Base-by-base conservation (phyloP, 176 grass and related monocot genomes). In the Lolium rigidum region DNA sequence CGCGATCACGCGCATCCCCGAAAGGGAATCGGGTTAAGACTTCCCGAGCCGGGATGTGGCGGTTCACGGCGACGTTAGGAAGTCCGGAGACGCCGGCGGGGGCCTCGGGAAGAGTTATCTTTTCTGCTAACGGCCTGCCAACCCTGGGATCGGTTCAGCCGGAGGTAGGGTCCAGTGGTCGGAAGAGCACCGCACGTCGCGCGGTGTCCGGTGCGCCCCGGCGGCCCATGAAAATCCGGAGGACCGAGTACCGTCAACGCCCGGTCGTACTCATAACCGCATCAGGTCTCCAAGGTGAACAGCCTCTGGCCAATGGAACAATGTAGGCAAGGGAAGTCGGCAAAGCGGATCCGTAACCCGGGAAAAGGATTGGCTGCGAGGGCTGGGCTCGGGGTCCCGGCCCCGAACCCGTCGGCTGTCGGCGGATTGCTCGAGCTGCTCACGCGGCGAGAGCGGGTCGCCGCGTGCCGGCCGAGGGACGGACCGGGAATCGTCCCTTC, bases 241-340 rank as follows among this genome's bases (percentile, higher is more conserved):
- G 87, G 87, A 89, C 87, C 87, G 87, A 80, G 80, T 91, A 80
- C 84, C 84, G 89, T 61, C 80, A 80, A 84, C 84, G 80, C 89
- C 80, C 80, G 89, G 77, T 91, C 90, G 61, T 87, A 91, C 85
- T 87, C 85, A 85, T 92, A 86, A 92, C 90, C 92, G 89, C 92
- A 91, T 90, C 86, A 90, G 88, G 85, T 93, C 88, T 93, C 91
- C 80, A 90, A 90, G 91, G 91, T 93, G 87, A 87, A 89, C 80
- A 89, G 39, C 91, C 87, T 89, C 88, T 90, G 77, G 91, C 91
- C 88, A 76, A 90, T 92, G 89, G 89, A 94, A 94, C 76, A 94
- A 94, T 91, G 92, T 94, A 94, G 92, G 92, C 89, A 94, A 94
- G 89, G 89, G 86, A 94, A 94, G 89, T 94, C 68, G 92, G 92